Evolutionary conservation across 106 monocot species (phyloP), one percentile per base, ranked within the genome.

Genomic region (Iris macrosiphon): DNA sequence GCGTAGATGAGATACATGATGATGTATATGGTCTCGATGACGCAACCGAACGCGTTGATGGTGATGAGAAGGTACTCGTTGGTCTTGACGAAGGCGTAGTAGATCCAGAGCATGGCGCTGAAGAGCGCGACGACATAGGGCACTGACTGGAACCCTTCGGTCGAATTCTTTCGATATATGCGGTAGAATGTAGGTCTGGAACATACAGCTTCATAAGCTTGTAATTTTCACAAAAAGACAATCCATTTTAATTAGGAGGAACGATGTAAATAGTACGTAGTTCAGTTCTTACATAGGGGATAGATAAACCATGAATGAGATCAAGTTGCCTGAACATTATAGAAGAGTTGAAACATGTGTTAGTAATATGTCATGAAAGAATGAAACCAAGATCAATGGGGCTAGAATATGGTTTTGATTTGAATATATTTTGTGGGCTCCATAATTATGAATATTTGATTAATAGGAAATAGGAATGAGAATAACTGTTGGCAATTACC

Each of bases 51-150:
- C 11, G 60, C 37, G 70, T 80, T 80, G 49, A 80, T 80, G 61
- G 70, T 66, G 59, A 80, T 61, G 25, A 80, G 70, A 33, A 80
- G 65, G 54, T 40, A 38, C 7, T 55, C 63, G 17, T 61, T 33
- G n/a, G 61, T 70, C 33, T 67, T 68, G 12, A 63, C n/a, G 10
- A 72, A 10, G 8, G 78, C 72, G 24, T 73, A 79, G 59, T 52
- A 73, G 14, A 79, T 62, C 72, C 68, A 72, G 33, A 79, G 45
- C 67, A 64, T 72, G 17, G 68, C 56, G 27, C 72, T 79, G 68
- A 79, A 73, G 13, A 79, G 55, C 4, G 72, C 57, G 1, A 55
- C 63, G 3, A 64, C 53, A 20, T 79, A 79, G 0, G 78, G 78
- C 15, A 72, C 45, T 2, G 72, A 68, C 1, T 67, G 67, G 45